These are phyloP conservation scores for Monocercomonoides exilis DNA, from an alignment of 78 protist species.

Conservation along the genomic window DNA sequence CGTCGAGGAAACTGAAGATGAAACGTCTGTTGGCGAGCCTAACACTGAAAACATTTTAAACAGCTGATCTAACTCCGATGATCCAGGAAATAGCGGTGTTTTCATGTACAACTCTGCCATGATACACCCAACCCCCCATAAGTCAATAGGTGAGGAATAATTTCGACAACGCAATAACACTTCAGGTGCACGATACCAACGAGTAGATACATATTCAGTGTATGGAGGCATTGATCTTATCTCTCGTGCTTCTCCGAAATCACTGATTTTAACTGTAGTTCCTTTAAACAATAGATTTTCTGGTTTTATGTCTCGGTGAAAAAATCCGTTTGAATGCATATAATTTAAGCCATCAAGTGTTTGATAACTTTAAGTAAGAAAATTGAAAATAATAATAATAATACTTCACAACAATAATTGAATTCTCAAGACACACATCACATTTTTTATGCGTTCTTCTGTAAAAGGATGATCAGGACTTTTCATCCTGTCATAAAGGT, in stretches of 20 bases:
- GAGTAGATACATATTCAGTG: conserved; percentile 5
- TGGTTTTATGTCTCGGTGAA: conserved; percentile 67
- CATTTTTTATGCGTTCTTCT: background rate
- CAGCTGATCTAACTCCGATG: conserved; percentile 47
- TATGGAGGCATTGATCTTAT: background rate
- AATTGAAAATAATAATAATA: background rate
- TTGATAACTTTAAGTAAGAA: conserved; percentile 22
- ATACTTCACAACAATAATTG: background rate
- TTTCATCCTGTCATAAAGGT: conserved; percentile 16
- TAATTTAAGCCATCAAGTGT: conserved; percentile 35
- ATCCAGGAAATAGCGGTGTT: conserved; percentile 47
- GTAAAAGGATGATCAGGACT: background rate
- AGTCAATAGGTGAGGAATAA: conserved; percentile 32
- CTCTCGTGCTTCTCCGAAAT: conserved; percentile 44
- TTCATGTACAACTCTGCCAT: conserved; percentile 45
- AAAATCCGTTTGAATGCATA: conserved; percentile 48
- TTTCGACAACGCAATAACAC: background rate
- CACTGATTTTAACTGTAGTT: conserved; percentile 7
- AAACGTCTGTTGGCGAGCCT: conserved; percentile 44
- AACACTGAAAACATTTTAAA: conserved; percentile 37
- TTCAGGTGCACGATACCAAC: conserved; percentile 29
- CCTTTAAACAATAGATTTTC: conserved; percentile 36
- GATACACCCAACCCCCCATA: conserved; percentile 49
- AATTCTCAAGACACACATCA: background rate
- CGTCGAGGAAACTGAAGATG: too few species aligned